Evolutionary conservation across 2,329 filamentous ascomycete species (phyloP), one percentile per base, ranked within the genome.

Genomic region (Aspergillus piperis): DNA sequence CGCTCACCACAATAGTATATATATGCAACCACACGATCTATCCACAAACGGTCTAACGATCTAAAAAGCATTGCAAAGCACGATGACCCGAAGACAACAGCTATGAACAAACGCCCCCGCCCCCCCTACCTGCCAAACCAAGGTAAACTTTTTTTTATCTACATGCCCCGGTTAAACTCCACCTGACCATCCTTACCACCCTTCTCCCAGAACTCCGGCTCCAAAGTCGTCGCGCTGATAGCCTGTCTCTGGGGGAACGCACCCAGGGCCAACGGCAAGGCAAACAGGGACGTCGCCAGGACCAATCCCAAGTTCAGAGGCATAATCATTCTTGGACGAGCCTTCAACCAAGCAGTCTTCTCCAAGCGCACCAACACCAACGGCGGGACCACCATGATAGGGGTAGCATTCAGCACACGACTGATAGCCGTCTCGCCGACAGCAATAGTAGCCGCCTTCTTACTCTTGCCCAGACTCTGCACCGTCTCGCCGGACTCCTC

Each of bases 161-260:
- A 97, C 70, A 99, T 94, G 11, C 95, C 95, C 71, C 95, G 86
- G 77, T 99, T 98, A 78, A 99, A 98, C 74, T 96, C 91, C n/a
- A 99, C 90, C 81, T 92, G 82, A 0, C 91, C 93, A 57, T 85
- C 85, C 64, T 89, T 85, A 0, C 93, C 94, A 32, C 92, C 93
- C 59, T 85, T 86, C 6, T 87, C 89, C 78, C 89, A 89, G 75
- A 99, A 98, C 77, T 96, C 91, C 64, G 89, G 82, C 82, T 98
- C 95, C 59, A 99, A 79, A 54, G 81, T 87, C 30, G 86, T 84
- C 1, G 90, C 92, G 64, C 83, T 85, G 44, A 98, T 90, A 64
- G 86, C 86, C 81, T 99, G 91, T 65, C 92, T 84, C 80, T 97
- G 93, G 3, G 95, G 95, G 79, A 99, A 99, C 2, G 91, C 92